Evolutionary conservation across 306 rosid species (phyloP), one percentile per base, ranked within the genome.

Genomic region (Cicer judaicum): DNA sequence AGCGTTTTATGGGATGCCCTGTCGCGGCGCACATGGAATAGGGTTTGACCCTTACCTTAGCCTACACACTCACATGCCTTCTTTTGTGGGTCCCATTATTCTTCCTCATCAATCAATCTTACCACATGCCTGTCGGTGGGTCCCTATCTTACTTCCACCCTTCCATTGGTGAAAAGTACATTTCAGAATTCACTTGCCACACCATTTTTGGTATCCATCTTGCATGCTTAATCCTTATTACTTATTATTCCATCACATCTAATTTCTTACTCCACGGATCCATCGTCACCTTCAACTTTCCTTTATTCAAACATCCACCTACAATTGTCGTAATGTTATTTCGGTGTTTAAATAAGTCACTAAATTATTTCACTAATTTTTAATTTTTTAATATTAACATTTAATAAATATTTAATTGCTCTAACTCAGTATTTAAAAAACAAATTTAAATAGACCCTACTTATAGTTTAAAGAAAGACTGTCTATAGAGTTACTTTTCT

Each of bases 21-120:
- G 76, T 78, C 90, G 81, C 91, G 88, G 74, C 90, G 96, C 98
- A 87, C 96, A 88, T 92, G 98, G 98, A 77, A 82, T 83, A 78
- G 93, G 90, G 91, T 90, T 92, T 84, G 87, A 85, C 82, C 76
- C 68, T 50, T 76, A 59, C n/a, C 18, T 16, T 16, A 16, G 87
- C 74, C 2, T 62, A 79, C 91, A 88, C 66, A 72, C 62, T 87
- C 96, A 90, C 98, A 88, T 92, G 98, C 72, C 56, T 68, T 75
- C 60, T 64, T 77, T 42, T 0, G 66, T 83, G 87, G 93, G 80
- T 40, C 89, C 87, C 72, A 36, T 68, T 14, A 72, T 63, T 57
- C 77, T 15, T 71, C 38, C 12, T 16, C 82, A 53, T 64, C 62
- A 59, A 64, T 4, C 10, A 9, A 24, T 24, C 2, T 88, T 43